Conservation (phyloP, 2,329 filamentous ascomycete genomes). For the Neodidymelliopsis sp. region DNA sequence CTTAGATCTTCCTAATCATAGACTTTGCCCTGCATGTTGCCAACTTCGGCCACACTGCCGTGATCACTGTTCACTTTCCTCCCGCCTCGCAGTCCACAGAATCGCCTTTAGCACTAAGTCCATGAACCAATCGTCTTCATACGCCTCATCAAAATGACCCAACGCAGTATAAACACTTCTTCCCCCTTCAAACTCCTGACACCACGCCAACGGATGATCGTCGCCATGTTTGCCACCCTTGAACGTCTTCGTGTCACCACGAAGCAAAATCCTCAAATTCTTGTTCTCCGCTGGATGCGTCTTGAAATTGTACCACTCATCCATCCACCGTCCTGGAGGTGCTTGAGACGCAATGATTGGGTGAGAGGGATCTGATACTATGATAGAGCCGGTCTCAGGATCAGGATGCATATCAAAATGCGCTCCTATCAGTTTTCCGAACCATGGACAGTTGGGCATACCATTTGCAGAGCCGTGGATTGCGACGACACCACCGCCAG, state of each 20-base stretch:
- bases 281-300: constrained; percentile 32
- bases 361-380: constrained; percentile 6
- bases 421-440: constrained; percentile 31
- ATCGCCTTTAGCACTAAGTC: constrained; percentile 27
- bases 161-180: constrained; percentile 33
- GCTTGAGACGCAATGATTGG: background rate
- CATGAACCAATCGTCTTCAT: constrained; percentile 34
- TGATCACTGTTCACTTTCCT: background rate
- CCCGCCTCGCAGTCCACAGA: constrained; percentile 26
- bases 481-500: constrained; percentile 34
- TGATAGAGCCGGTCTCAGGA: constrained; percentile 26
- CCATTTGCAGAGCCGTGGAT: constrained; percentile 40
- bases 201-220: constrained; percentile 41
- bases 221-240: constrained; percentile 32
- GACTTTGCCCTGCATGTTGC: background rate
- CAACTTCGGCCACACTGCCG: too few species aligned
- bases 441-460: constrained; percentile 33
- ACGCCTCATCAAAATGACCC: constrained; percentile 41
- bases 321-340: constrained; percentile 22
- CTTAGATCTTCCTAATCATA: background rate
- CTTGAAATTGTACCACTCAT: constrained; percentile 43
- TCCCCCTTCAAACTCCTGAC: constrained; percentile 39
- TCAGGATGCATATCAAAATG: constrained; percentile 39
- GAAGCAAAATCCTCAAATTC: constrained; percentile 29
- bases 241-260: constrained; percentile 30